Conservation (phyloP, 2,329 filamentous ascomycete genomes). For the Trichophaea hybrida region DNA sequence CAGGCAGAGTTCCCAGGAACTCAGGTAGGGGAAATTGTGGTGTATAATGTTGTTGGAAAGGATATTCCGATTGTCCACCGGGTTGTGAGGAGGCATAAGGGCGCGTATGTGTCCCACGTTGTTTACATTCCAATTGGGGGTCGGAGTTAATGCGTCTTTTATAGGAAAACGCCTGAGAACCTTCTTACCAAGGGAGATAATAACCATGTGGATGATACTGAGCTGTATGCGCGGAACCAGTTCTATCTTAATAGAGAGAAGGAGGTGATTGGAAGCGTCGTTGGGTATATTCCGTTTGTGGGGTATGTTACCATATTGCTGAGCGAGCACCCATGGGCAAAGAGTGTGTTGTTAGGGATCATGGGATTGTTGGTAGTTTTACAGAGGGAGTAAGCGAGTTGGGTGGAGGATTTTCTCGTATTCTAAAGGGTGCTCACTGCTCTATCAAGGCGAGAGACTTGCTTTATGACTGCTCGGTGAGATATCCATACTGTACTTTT, state of each 20-base stretch:
- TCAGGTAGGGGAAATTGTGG: slow-evolving; percentile 57
- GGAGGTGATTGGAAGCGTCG: slow-evolving; percentile 85
- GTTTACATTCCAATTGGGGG: neutral
- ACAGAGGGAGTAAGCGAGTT: slow-evolving; percentile 56
- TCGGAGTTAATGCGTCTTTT: neutral
- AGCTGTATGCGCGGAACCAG: slow-evolving; percentile 74
- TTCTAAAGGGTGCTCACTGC: neutral
- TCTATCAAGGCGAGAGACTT: too few relatives aligned
- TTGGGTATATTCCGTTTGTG: slow-evolving; percentile 84
- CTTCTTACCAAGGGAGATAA: slow-evolving; percentile 97
- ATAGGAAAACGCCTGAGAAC: slow-evolving; percentile 36
- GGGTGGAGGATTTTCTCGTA: neutral
- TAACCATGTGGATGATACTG: slow-evolving; percentile 84
- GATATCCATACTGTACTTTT: too few relatives aligned
- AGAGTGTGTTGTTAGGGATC: slow-evolving; percentile 82
- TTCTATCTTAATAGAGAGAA: slow-evolving; percentile 65
- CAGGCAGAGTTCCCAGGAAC: slow-evolving; percentile 37
- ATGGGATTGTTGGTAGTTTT: slow-evolving; percentile 92
- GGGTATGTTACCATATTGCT: slow-evolving; percentile 95
- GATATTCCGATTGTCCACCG: slow-evolving; percentile 96
- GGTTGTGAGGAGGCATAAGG: slow-evolving; percentile 57
- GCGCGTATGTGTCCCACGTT: slow-evolving; percentile 35
- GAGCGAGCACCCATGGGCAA: slow-evolving; percentile 91
- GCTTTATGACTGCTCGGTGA: too few relatives aligned
- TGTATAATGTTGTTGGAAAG: slow-evolving; percentile 79